These are phyloP conservation scores for Clavaria fumosa DNA, from an alignment of 768 basidiomycete genomes.

Conservation along the genomic window DNA sequence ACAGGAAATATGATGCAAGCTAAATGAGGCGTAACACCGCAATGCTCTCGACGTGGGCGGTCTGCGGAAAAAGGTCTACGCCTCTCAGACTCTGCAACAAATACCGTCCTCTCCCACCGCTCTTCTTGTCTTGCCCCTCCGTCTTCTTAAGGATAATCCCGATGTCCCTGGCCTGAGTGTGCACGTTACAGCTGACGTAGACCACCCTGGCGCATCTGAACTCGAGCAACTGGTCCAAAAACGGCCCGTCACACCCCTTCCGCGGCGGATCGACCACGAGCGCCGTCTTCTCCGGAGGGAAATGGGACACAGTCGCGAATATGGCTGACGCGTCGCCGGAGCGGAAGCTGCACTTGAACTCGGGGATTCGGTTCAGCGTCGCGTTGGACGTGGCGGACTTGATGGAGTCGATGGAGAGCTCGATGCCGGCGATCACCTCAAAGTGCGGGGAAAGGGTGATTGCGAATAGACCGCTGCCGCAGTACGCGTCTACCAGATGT, in stretches of 20 bases:
- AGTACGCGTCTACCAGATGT: constrained; percentile 93
- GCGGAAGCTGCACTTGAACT: constrained; percentile 44
- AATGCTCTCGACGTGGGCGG: constrained; percentile 82
- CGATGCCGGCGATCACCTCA: constrained; percentile 69
- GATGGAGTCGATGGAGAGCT: constrained; percentile 65
- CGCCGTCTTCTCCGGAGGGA: constrained; percentile 51
- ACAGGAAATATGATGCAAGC: too few species aligned
- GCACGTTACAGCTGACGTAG: constrained; percentile 93
- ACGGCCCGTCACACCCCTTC: constrained; percentile 80
- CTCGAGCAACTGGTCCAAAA: constrained; percentile 58
- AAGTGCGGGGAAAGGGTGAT: constrained; percentile 71
- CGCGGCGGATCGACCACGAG: constrained; percentile 84
- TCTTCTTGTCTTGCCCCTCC: constrained; percentile 16
- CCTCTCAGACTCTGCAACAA: constrained; percentile 71
- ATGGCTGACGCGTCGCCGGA: constrained; percentile 76
- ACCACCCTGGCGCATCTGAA: constrained; percentile 51
- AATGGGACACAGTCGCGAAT: constrained; percentile 49
- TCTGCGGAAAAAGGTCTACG: constrained; percentile 94
- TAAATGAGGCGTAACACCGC: too few species aligned
- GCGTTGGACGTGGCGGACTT: constrained; percentile 53
- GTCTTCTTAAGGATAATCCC: constrained; percentile 47
- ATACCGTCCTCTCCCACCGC: constrained; percentile 33
- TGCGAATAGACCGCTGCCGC: constrained; percentile 79
- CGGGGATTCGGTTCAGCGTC: constrained; percentile 33
- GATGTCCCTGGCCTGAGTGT: constrained; percentile 82